These are phyloP conservation scores for Aurantiochytrium sp. DNA, from an alignment of 108 stramenopile genomes.

Conservation along the genomic window DNA sequence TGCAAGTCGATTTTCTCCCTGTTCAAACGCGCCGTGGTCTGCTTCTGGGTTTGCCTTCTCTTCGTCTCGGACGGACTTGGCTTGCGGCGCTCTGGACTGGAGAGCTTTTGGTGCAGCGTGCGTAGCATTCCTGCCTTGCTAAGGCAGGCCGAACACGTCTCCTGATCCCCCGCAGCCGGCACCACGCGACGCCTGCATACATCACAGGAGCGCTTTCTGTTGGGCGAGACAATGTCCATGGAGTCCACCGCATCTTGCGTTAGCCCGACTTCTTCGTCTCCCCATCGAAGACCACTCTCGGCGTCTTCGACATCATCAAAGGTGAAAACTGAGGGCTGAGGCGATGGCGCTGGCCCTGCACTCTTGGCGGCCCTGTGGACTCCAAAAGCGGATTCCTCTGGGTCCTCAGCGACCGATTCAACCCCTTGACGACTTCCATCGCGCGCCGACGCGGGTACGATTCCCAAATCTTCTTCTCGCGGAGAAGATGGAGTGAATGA, in stretches of 20 bases:
- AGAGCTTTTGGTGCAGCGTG: not conserved
- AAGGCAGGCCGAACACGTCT: not conserved
- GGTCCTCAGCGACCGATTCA: not conserved
- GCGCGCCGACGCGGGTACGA: not conserved
- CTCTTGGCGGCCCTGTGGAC: no score
- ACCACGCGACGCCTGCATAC: not conserved
- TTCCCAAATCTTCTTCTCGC: no score
- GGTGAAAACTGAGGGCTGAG: not conserved
- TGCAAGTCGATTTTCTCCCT: not conserved
- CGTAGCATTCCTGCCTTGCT: not conserved
- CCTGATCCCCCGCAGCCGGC: not conserved
- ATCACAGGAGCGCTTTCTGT: not conserved
- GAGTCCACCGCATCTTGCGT: not conserved
- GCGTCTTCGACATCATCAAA: not conserved
- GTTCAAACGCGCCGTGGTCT: not conserved
- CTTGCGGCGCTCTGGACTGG: not conserved
- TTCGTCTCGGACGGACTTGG: conserved; percentile 11
- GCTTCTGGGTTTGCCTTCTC: not conserved
- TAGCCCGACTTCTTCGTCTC: not conserved
- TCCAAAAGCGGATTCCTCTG: not conserved
- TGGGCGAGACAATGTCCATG: not conserved
- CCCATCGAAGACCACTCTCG: not conserved
- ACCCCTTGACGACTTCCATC: not conserved
- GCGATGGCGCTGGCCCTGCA: not conserved
- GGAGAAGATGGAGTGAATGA: no score